Evolutionary conservation across 768 basidiomycete genomes (phyloP), one percentile per base, ranked within the genome.

Genomic region (Sarcodon aspratus): DNA sequence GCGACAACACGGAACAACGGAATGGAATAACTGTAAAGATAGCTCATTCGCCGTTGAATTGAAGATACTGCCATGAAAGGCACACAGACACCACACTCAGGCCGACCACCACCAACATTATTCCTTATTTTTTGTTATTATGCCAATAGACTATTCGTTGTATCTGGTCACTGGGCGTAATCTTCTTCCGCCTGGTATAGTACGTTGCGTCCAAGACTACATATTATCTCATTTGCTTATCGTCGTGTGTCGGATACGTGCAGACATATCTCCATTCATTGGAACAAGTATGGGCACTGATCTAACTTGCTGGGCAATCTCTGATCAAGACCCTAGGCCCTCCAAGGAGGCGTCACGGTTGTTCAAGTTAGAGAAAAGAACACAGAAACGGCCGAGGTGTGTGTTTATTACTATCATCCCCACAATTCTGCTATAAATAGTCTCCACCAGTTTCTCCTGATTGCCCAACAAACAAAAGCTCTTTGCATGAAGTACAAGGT

Each of bases 361-460:
- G 89, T 96, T 5, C 94, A 96, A 64, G 71, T 95, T 13, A 75
- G 92, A 35, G 94, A 97, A 64, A 97, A 97, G 63, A 64, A 76
- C 9, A 65, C 74, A 0, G 90, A 93, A 52, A 94, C 91, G 0
- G 74, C 74, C 18, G 86, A 92, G 65, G 90, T 85, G 44, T 57
- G 77, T 63, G n/a, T 13, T 10, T 31, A 6, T 18, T 18, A 45
- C 43, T 21, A 18, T 44, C n/a, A 12, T 35, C 33, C 27, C 2
- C 13, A 12, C 9, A n/a, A 32, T 6, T 15, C 11, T 11, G 3
- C 17, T 48, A 50, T 44, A 15, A 36, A 45, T 45, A 45, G 10
- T 21, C 36, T 18, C 45, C 44, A 17, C 38, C 46, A 93, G 86
- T 93, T 95, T 59, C 73, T 91, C 48, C 70, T 79, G 50, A 72